Base-by-base conservation (phyloP, 306 rosid genomes). In the Pyrus betulifolia region DNA sequence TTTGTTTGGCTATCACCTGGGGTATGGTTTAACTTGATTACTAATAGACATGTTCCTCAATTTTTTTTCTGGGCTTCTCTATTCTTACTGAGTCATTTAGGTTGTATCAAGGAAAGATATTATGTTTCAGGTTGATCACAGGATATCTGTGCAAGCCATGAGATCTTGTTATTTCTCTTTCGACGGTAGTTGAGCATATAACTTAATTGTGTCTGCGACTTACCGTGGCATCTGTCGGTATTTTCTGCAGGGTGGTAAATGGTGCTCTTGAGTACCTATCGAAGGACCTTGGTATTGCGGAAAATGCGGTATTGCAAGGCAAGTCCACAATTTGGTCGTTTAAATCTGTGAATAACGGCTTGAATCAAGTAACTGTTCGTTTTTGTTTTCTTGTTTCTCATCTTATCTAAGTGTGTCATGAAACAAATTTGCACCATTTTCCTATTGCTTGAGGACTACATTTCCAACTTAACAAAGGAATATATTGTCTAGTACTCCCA, bases 1-100 rank as follows among this genome's bases (percentile, higher is more conserved):
- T 66, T 88, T 94, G 79, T 91, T 94, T 83, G 98, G 98, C 57
- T 94, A 94, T 80, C 98, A 94, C 87, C 89, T 94, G n/a, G 98
- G 97, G 98, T 94, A 91, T 68, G 80, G 61, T 70, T 71, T 67
- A 30, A 49, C 61, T 49, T 72, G 25, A 22, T 19, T 74, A 12
- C 1, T 52, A 52, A 42, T 65, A 14, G 14, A 59, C 7, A 45
- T 85, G 40, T 74, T 81, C 62, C 75, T 23, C 72, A 25, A 25
- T 23, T 83, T 78, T 78, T 67, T 13, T 69, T 35, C 40, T 69
- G 67, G 45, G 75, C 25, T 44, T 68, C 17, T 42, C 42, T 76
- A 23, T 66, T 45, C 40, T 11, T 31, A 33, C 28, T 44, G 31
- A 7, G 23, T n/a, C 13, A 23, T 40, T 58, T 38, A 58, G 67